A percentile compares a stretch with the other conserved stretches of the same genome.
Evolutionary conservation across 768 basidiomycete species (phyloP).

Genomic region (Saitozyma podzolica): DNA sequence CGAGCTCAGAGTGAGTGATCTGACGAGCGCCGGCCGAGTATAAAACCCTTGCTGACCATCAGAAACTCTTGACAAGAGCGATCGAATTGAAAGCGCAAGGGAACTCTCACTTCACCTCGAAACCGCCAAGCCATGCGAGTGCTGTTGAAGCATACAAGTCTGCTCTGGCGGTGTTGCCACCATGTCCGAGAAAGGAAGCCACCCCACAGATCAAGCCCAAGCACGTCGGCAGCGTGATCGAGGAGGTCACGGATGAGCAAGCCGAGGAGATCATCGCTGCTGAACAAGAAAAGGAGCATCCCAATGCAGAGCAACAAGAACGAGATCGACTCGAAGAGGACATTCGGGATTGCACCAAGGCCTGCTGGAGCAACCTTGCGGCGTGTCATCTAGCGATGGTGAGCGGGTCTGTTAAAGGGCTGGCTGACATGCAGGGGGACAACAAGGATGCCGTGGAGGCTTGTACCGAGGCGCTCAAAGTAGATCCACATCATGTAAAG

Average conservation of each 20-base stretch:
- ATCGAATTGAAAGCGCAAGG: constrained; percentile 71
- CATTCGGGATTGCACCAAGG: constrained; percentile 64
- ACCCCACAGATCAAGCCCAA: constrained; percentile 1
- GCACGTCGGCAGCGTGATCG: constrained; percentile 20
- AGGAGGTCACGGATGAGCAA: constrained; percentile 49
- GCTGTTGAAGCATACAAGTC: constrained; percentile 70
- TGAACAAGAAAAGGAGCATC: constrained; percentile 15
- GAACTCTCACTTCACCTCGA: constrained; percentile 67
- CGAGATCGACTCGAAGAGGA: constrained; percentile 49
- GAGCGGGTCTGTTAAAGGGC: constrained; percentile 34
- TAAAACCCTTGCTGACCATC: background rate
- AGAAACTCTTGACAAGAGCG: constrained; percentile 60
- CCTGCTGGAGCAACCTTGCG: constrained; percentile 81
- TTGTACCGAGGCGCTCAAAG: constrained; percentile 79
- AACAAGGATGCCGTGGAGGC: constrained; percentile 76
- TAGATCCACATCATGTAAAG: constrained; percentile 83
- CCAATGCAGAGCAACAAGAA: constrained; percentile 12
- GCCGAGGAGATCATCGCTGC: constrained; percentile 25
- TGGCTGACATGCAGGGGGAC: constrained; percentile 60
- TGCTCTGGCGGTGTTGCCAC: constrained; percentile 68
- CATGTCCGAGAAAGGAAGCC: constrained; percentile 13
- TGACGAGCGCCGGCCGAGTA: background rate
- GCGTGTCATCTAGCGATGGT: constrained; percentile 82
- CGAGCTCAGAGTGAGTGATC: background rate
- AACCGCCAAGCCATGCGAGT: constrained; percentile 63